Evolutionary conservation across 371 early-diverging fungal species (phyloP).

Genomic region (Actinomucor elegans): DNA sequence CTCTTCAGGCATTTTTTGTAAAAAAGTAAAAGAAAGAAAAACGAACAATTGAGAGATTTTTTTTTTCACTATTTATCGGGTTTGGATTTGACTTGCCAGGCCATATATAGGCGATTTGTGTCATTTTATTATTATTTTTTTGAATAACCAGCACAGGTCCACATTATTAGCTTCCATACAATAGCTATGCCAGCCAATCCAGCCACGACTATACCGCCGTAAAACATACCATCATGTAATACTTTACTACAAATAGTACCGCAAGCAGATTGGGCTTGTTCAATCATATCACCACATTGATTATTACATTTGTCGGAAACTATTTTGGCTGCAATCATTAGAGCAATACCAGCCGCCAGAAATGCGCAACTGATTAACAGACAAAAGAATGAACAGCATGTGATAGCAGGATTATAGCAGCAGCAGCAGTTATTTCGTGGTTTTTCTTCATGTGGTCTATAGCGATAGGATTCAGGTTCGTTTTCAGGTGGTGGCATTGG

Average conservation of each 20-base stretch:
- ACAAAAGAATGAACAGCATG: slow-evolving; percentile 32
- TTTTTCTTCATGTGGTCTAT: slow-evolving; percentile 1
- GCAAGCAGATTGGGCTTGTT: slow-evolving; percentile 12
- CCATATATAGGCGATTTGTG: too few species aligned
- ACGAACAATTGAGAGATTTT: neutral
- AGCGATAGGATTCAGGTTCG: slow-evolving; percentile 14
- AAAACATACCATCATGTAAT: slow-evolving; percentile 33
- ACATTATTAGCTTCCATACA: slow-evolving; percentile 29
- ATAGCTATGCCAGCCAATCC: slow-evolving; percentile 26
- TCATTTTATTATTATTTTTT: slow-evolving; percentile 2
- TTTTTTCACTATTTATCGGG: neutral
- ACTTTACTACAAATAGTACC: slow-evolving; percentile 24
- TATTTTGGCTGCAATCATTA: slow-evolving; percentile 32
- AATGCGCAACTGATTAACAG: slow-evolving; percentile 25
- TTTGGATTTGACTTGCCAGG: too few species aligned
- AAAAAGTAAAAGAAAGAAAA: slow-evolving; percentile 1
- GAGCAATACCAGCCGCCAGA: slow-evolving; percentile 27
- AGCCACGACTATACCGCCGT: slow-evolving; percentile 36
- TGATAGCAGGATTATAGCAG: slow-evolving; percentile 33
- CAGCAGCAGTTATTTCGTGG: slow-evolving; percentile 7
- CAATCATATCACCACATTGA: slow-evolving; percentile 7
- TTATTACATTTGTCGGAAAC: slow-evolving; percentile 21
- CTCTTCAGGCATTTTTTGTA: slow-evolving; percentile 20
- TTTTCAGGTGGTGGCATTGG: slow-evolving; percentile 21
- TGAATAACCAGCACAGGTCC: slow-evolving; percentile 31